Percentiles rank a stretch among this genome's conserved stretches.
phyloP scores from a whole-genome alignment of 1,139 yeast species.

The Spathaspora sp. region DNA sequence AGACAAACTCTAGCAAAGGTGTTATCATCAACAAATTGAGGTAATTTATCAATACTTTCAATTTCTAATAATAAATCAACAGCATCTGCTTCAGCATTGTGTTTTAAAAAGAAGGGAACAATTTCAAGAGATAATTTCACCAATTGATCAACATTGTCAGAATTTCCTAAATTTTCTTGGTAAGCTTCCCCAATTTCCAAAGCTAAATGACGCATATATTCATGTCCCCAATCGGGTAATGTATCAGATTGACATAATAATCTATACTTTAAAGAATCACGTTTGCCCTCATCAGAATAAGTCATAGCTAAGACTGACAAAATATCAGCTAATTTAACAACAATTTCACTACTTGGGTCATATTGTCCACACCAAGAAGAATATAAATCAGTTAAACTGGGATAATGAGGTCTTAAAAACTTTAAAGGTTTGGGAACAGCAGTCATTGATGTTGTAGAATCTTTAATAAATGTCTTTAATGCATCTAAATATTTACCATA shows the following conservation, averaged over 20 bases:
- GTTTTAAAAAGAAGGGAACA: conserved; percentile 87
- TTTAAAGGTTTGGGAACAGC: conserved; percentile 99
- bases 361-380: conserved; percentile 62
- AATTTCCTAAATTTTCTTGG: conserved; percentile 61
- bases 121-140: conserved; percentile 70
- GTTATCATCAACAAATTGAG: conserved; percentile 80
- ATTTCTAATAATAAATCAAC: conserved; percentile 89
- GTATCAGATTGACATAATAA: conserved; percentile 58
- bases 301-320: conserved; percentile 96
- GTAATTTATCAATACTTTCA: conserved; percentile 80
- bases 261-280: conserved; percentile 81
- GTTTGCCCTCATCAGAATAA: conserved; percentile 78
- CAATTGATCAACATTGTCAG: conserved; percentile 49
- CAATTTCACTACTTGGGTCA: conserved; percentile 50
- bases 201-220: conserved; percentile 93
- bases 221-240: conserved; percentile 95
- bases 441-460: conserved; percentile 97
- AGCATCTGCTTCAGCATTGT: conserved; percentile 98
- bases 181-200: conserved; percentile 90
- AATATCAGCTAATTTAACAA: conserved; percentile 64
- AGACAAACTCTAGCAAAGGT: conserved; percentile 88
- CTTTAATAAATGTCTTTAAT: conserved; percentile 77
- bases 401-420: conserved; percentile 87
- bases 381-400: conserved; percentile 61
- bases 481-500: conserved; percentile 62